Percentiles rank a stretch among this genome's conserved stretches.
These are phyloP conservation scores for Suhomyces sp. DNA, from an alignment of 805 yeast species.

Conservation along the genomic window DNA sequence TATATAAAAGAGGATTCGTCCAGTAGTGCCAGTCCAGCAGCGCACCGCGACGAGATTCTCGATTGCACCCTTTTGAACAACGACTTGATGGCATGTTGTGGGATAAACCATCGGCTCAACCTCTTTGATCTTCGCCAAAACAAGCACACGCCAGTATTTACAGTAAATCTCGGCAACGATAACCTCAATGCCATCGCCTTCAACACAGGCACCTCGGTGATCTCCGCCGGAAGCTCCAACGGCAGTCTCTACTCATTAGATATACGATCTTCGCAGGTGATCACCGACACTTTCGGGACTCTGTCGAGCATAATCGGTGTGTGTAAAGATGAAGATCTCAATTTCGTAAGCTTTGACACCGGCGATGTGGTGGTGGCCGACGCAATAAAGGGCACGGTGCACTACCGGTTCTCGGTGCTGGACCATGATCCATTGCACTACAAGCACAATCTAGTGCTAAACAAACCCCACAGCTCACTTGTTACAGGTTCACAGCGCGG, in stretches of 20 bases:
- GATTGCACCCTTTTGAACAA: conserved; percentile 19
- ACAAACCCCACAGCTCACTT: conserved; percentile 5
- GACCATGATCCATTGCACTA: not conserved
- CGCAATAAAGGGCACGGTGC: not conserved
- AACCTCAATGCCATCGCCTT: conserved; percentile 21
- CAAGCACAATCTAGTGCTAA: conserved; percentile 7
- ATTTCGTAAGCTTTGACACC: not conserved
- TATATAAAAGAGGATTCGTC: not conserved
- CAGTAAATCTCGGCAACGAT: conserved; percentile 20
- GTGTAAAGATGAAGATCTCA: not conserved
- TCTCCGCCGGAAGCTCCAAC: conserved; percentile 21
- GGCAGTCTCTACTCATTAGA: conserved; percentile 22
- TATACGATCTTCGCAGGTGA: conserved; percentile 14
- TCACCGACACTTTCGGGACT: conserved; percentile 1
- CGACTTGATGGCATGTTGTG: conserved; percentile 22
- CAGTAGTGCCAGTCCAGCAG: not conserved
- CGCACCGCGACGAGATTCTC: conserved; percentile 14
- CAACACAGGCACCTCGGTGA: conserved; percentile 1
- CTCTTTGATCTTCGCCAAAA: conserved; percentile 22
- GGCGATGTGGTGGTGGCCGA: not conserved
- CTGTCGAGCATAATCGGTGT: conserved; percentile 4
- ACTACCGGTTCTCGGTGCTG: not conserved
- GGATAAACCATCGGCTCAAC: conserved; percentile 19
- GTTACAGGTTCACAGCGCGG: conserved; percentile 20
- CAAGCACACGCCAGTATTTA: conserved; percentile 11